A percentile compares a stretch with the other conserved stretches of the same genome.
Conservation (phyloP, 179 eudicot species). For the Sideroxylon spinosum region DNA sequence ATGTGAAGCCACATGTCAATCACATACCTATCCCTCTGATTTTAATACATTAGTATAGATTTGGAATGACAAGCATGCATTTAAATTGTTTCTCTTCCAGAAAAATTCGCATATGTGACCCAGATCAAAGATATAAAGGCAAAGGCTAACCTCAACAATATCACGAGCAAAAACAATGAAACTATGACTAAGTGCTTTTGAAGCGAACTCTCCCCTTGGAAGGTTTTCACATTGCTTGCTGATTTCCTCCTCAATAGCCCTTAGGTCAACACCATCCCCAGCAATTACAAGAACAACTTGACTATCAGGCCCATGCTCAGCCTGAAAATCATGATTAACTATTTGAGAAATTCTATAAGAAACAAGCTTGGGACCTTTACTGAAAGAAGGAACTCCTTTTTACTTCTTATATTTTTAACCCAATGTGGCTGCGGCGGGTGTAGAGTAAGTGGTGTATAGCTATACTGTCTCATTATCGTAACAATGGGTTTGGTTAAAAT, state of each 20-base stretch:
- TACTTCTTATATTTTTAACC: too few relatives aligned
- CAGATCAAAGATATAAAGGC: not conserved
- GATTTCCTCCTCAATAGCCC: conserved; percentile 72
- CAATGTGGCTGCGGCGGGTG: too few relatives aligned
- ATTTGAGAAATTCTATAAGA: conserved; percentile 14
- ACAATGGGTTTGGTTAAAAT: too few relatives aligned
- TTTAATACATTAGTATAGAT: not conserved
- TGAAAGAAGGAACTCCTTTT: not conserved
- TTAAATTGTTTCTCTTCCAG: not conserved
- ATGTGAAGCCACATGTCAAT: not conserved
- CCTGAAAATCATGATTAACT: conserved; percentile 45
- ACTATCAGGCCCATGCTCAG: conserved; percentile 99
- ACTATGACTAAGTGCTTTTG: conserved; percentile 88
- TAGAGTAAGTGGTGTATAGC: too few relatives aligned
- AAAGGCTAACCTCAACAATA: conserved; percentile 74
- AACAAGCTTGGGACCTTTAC: not conserved
- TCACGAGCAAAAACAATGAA: conserved; percentile 78
- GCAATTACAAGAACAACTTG: conserved; percentile 94
- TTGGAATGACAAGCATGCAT: not conserved
- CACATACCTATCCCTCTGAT: not conserved
- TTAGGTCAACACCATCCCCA: conserved; percentile 76
- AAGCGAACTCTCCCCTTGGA: conserved; percentile 86
- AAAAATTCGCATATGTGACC: not conserved
- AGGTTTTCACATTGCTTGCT: conserved; percentile 77
- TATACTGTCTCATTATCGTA: too few relatives aligned